phyloP scores from a whole-genome alignment of 352 stramenopile species.

The Pythium brachiatum region DNA sequence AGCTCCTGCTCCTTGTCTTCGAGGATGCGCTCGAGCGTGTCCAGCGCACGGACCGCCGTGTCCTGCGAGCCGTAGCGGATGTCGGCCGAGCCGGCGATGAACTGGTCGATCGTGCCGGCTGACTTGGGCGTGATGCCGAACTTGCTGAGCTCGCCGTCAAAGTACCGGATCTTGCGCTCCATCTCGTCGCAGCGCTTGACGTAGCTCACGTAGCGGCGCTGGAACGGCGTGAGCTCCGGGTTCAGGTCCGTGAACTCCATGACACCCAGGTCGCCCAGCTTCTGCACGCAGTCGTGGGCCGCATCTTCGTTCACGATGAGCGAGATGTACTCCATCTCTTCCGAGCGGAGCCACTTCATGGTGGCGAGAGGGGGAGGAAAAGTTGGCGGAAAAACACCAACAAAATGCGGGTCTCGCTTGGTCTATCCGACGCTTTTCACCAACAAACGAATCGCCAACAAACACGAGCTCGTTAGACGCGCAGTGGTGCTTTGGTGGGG shows the following conservation, averaged over 20 bases:
- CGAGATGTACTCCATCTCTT: conserved; percentile 99
- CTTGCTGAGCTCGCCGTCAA: conserved; percentile 92
- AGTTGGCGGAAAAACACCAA: conserved; percentile 1
- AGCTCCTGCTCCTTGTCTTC: conserved; percentile 96
- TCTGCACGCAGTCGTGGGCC: conserved; percentile 95
- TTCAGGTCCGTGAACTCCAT: conserved; percentile 99
- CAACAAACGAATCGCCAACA: too few relatives aligned
- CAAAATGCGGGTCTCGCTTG: not conserved
- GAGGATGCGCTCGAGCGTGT: conserved; percentile 94
- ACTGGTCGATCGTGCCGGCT: conserved; percentile 70
- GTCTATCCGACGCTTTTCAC: conserved; percentile 1
- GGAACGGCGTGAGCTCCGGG: conserved; percentile 97
- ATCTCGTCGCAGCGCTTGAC: conserved; percentile 99
- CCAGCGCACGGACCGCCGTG: conserved; percentile 84
- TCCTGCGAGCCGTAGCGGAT: conserved; percentile 81
- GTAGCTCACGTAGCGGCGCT: conserved; percentile 98
- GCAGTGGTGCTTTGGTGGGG: not conserved
- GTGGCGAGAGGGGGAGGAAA: conserved; percentile 4
- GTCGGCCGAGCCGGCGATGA: conserved; percentile 67
- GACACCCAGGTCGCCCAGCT: conserved; percentile 94
- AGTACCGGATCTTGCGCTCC: conserved; percentile 98
- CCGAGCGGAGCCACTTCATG: conserved; percentile 97
- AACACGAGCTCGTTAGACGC: not conserved
- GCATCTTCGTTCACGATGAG: conserved; percentile 98
- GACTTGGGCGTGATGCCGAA: conserved; percentile 88